phyloP scores from a whole-genome alignment of 2,329 filamentous ascomycete genomes.

The Fusarium succisae region DNA sequence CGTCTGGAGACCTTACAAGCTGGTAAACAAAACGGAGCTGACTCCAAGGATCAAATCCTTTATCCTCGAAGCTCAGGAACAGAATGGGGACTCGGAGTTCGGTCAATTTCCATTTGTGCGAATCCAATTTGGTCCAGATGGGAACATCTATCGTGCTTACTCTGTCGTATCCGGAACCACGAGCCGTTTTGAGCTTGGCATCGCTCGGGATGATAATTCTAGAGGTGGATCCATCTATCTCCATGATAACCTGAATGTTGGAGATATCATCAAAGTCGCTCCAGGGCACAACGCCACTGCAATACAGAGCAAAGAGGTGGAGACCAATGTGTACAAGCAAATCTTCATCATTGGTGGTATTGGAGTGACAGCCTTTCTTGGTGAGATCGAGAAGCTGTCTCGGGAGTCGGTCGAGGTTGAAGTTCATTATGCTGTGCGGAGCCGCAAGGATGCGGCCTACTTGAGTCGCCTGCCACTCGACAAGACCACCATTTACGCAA shows the following conservation, averaged over 20 bases:
- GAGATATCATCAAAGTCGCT: slow-evolving; percentile 15
- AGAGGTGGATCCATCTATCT: slow-evolving; percentile 20
- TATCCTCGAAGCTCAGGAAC: neutral
- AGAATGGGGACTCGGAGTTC: neutral
- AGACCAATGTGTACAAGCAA: neutral
- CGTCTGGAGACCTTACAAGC: slow-evolving; percentile 18
- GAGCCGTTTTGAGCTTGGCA: neutral
- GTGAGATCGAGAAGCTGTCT: neutral
- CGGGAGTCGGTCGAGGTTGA: neutral
- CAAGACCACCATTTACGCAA: slow-evolving; percentile 7
- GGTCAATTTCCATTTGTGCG: slow-evolving; percentile 13
- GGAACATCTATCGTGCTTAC: slow-evolving; percentile 12
- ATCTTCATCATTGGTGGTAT: slow-evolving; percentile 24
- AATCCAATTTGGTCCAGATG: slow-evolving; percentile 6
- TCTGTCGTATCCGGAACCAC: slow-evolving; percentile 18
- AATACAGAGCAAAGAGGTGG: too few species aligned
- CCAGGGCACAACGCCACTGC: neutral
- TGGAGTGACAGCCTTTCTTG: slow-evolving; percentile 14
- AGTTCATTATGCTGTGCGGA: slow-evolving; percentile 20
- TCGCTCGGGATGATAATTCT: slow-evolving; percentile 13
- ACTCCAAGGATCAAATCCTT: slow-evolving; percentile 16
- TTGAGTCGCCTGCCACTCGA: neutral
- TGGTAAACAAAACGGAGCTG: neutral
- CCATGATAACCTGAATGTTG: neutral
- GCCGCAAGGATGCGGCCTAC: slow-evolving; percentile 4